Conservation (phyloP, 345 rosid genomes). For the Aquilaria sinensis region DNA sequence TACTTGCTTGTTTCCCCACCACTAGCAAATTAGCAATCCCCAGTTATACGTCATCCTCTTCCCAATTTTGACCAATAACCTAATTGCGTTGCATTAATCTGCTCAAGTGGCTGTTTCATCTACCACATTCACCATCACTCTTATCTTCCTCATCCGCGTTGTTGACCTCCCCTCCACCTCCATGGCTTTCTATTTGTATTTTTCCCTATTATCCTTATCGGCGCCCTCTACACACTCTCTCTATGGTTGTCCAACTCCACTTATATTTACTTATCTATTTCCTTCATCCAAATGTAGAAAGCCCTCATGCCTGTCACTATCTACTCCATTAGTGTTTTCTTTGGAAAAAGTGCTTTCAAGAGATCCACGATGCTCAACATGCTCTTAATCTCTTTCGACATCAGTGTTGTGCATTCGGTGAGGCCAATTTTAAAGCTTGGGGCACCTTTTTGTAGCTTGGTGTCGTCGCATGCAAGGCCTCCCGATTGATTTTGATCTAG, state of each 20-base stretch:
- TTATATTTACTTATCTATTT: conserved; percentile 87
- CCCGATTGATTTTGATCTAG: conserved; percentile 54
- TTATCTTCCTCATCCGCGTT: conserved; percentile 75
- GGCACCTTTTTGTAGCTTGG: conserved; percentile 52
- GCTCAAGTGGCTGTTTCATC: too few relatives aligned
- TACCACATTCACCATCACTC: conserved; percentile 27
- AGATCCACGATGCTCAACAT: conserved; percentile 49
- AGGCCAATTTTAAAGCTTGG: conserved; percentile 57
- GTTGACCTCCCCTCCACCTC: conserved; percentile 69
- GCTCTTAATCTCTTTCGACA: conserved; percentile 55
- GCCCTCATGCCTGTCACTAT: conserved; percentile 98
- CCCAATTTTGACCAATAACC: too few relatives aligned
- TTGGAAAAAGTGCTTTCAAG: conserved; percentile 41
- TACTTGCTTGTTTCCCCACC: too few relatives aligned
- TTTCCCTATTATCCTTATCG: conserved; percentile 91
- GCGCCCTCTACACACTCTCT: conserved; percentile 77
- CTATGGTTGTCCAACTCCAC: conserved; percentile 96
- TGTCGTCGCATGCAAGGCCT: conserved; percentile 63
- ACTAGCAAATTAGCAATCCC: too few relatives aligned
- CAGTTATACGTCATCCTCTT: too few relatives aligned
- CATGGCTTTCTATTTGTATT: conserved; percentile 64
- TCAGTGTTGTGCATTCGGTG: conserved; percentile 55
- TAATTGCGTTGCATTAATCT: too few relatives aligned
- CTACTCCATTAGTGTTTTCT: conserved; percentile 55
- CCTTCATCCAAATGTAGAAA: conserved; percentile 94